Base-by-base conservation (phyloP, 2,329 filamentous ascomycete genomes). In the Penicillium digitatum region DNA sequence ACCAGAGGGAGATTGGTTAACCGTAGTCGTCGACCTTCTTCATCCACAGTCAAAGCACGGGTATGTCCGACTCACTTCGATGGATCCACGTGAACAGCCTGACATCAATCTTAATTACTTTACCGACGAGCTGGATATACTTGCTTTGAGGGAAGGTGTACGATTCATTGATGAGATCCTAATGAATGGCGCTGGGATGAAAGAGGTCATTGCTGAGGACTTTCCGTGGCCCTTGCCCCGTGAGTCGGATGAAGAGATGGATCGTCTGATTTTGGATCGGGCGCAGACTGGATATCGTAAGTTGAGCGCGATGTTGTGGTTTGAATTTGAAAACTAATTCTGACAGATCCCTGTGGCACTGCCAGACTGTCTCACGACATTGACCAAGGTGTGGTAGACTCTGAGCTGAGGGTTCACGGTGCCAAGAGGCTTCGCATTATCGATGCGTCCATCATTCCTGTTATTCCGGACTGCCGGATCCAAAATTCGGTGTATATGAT, bases 181-280 rank as follows among this genome's bases (percentile, higher is more conserved):
- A 2, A 80, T 74, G 47, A 79, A 75, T 11, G 82, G 82, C 4
- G 79, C 80, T 1, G 80, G 77, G 3, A 78, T 85, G 69, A 81
- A 69, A 49, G 67, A 71, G 48, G 52, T 71, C 42, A 59, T 71
- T 31, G 57, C 55, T 2, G 61, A 57, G 12, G 69, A 71, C 75
- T 86, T 84, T 63, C 83, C 83, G 0, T 85, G 81, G 81, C 69
- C 75, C 0, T 82, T 85, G 79, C 81, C 82, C 0, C 74, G 77
- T 2, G 65, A 80, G 22, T 76, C 74, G 1, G 80, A 85, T 48
- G 78, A 79, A 53, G 80, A 72, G 3, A 85, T 86, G 82, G 76
- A 79, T 40, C 74, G 74, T 45, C 68, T 75, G 40, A 76, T 85
- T 22, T 69, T 85, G 2, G 82, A 85, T 54, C 72, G 82, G 11